Evolutionary conservation across 116 monocot genomes (phyloP).

Genomic region (Thalassia testudinum): DNA sequence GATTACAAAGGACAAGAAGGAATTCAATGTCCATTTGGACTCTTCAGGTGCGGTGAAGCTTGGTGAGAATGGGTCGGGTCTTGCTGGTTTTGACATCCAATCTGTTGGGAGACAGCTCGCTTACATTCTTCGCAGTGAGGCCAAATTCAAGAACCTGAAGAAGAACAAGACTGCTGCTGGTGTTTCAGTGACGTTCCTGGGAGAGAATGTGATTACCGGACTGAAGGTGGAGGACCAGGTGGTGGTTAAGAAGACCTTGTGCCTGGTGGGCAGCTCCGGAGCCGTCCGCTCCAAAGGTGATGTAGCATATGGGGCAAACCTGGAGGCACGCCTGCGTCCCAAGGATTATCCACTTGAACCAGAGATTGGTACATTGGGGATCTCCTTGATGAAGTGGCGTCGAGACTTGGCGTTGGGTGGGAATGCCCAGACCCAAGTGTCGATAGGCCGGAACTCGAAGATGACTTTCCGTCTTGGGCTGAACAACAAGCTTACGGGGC

Average conservation of each 20-base stretch:
- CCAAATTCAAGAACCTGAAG: conserved; percentile 62
- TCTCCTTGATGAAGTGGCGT: conserved; percentile 66
- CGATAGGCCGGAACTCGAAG: conserved; percentile 38
- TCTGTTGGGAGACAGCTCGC: conserved; percentile 61
- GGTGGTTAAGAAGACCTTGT: conserved; percentile 35
- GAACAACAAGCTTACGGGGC: conserved; percentile 58
- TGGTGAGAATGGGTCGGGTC: conserved; percentile 53
- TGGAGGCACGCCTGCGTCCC: conserved; percentile 52
- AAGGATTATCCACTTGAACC: conserved; percentile 61
- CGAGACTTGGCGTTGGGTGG: conserved; percentile 64
- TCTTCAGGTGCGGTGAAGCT: conserved; percentile 59
- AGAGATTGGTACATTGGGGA: conserved; percentile 34
- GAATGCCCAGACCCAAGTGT: conserved; percentile 59
- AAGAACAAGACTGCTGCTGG: conserved; percentile 73
- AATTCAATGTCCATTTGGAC: conserved; percentile 68
- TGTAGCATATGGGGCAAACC: conserved; percentile 63
- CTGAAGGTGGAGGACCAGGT: conserved; percentile 65
- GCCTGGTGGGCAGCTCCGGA: conserved; percentile 50
- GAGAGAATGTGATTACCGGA: conserved; percentile 63
- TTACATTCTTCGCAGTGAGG: conserved; percentile 51
- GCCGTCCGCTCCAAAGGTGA: conserved; percentile 61
- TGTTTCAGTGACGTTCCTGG: conserved; percentile 59
- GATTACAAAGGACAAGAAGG: conserved; percentile 81
- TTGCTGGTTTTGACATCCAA: conserved; percentile 81
- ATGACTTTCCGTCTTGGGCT: conserved; percentile 41